Evolutionary conservation across 2,329 filamentous ascomycete genomes (phyloP).

Genomic region (Hymenotorrendiella dingleyae): DNA sequence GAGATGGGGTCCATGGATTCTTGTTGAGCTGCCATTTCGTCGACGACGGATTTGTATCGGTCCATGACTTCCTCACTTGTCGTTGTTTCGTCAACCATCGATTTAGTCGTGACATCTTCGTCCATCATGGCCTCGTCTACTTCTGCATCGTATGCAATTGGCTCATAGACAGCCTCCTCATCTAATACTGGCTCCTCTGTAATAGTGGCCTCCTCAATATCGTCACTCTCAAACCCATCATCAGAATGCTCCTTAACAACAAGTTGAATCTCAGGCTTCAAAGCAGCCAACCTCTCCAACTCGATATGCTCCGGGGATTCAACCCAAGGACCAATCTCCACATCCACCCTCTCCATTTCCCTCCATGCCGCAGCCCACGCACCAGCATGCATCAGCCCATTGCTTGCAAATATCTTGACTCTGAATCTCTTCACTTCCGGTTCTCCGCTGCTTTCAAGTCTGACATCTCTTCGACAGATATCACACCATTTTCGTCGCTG

Average conservation of each 20-base stretch:
- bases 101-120: neutral
- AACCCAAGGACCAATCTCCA: slow-evolving; percentile 77
- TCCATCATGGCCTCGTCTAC: neutral
- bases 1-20: neutral
- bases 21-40: neutral
- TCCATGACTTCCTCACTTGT: neutral
- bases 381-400: slow-evolving; percentile 84
- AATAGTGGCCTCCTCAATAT: slow-evolving; percentile 3
- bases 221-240: slow-evolving; percentile 23
- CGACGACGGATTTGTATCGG: neutral
- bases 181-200: slow-evolving; percentile 14
- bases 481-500: slow-evolving; percentile 28
- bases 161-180: slow-evolving; percentile 7
- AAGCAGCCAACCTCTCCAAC: slow-evolving; percentile 47
- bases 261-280: slow-evolving; percentile 4
- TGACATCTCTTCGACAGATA: slow-evolving; percentile 29
- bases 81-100: neutral
- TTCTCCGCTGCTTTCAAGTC: slow-evolving; percentile 22
- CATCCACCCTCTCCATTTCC: slow-evolving; percentile 98
- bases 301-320: slow-evolving; percentile 52
- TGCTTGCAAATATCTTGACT: slow-evolving; percentile 88
- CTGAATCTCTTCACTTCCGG: slow-evolving; percentile 48
- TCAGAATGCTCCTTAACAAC: slow-evolving; percentile 11
- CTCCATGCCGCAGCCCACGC: slow-evolving; percentile 93
- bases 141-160: neutral